These are phyloP conservation scores for Citrus medica DNA, from an alignment of 345 rosid species.

Conservation along the genomic window DNA sequence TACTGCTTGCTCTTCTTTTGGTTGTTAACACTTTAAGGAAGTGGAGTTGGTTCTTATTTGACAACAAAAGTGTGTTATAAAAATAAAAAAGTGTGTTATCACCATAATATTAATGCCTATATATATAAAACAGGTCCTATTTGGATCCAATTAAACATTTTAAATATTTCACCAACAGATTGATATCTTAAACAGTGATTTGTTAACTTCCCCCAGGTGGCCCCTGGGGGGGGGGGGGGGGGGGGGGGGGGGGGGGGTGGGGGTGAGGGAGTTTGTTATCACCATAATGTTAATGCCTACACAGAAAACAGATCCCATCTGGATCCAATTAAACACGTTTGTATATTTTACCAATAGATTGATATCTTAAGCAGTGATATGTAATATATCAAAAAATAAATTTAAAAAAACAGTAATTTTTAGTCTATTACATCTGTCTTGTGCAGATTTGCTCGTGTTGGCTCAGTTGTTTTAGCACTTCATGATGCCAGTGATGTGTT, in stretches of 20 bases:
- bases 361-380: not conserved
- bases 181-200: not conserved
- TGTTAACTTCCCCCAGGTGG: not conserved
- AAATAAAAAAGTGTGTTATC: not conserved
- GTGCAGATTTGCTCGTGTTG: slow-evolving; percentile 85
- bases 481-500: slow-evolving; percentile 97
- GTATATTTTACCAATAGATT: no score
- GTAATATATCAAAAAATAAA: no score
- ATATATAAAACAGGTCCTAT: not conserved
- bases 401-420: no score
- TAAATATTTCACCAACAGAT: not conserved
- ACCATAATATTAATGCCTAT: not conserved
- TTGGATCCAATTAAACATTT: not conserved
- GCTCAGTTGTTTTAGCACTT: slow-evolving; percentile 88
- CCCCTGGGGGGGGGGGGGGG: no score
- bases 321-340: not conserved
- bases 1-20: not conserved
- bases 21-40: not conserved
- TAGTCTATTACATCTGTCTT: slow-evolving; percentile 2
- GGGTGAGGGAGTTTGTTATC: not conserved
- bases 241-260: no score
- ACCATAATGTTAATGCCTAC: not conserved
- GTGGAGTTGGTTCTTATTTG: not conserved
- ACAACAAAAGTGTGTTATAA: not conserved
- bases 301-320: not conserved